Percentiles rank a stretch among this genome's conserved stretches.
phyloP scores from a whole-genome alignment of 352 stramenopile species.

The Pythium catenulatum region DNA sequence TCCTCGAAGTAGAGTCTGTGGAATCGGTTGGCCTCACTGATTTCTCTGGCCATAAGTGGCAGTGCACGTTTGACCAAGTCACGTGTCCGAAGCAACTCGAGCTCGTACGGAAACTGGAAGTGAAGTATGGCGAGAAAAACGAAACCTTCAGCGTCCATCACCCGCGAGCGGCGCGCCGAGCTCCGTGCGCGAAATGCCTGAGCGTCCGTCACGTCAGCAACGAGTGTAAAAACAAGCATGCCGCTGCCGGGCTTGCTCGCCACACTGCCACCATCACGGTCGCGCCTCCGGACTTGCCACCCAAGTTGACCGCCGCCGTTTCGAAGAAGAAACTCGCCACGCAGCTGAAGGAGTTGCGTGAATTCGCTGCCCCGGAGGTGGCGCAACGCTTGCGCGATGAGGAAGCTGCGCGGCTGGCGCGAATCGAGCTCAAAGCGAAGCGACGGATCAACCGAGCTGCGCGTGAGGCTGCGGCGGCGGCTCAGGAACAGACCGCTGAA shows the following conservation, averaged over 20 bases:
- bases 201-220: background rate
- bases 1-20: background rate
- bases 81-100: background rate
- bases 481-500: too few relatives aligned
- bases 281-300: background rate
- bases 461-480: too few relatives aligned
- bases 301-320: too few relatives aligned
- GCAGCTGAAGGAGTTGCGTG: too few relatives aligned
- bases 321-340: too few relatives aligned
- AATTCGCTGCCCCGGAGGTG: too few relatives aligned
- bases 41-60: constrained; percentile 65
- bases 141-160: background rate
- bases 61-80: constrained; percentile 63
- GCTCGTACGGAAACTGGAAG: background rate
- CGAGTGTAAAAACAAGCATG: background rate
- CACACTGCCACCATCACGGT: background rate
- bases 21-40: background rate
- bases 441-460: too few relatives aligned
- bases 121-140: background rate
- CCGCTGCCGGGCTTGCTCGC: background rate
- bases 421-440: too few relatives aligned
- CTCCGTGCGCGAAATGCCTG: background rate
- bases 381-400: too few relatives aligned
- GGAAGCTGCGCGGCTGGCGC: too few relatives aligned
- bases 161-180: background rate